Base-by-base conservation (phyloP, 1,284 basidiomycete genomes). In the Meripilus lineatus region DNA sequence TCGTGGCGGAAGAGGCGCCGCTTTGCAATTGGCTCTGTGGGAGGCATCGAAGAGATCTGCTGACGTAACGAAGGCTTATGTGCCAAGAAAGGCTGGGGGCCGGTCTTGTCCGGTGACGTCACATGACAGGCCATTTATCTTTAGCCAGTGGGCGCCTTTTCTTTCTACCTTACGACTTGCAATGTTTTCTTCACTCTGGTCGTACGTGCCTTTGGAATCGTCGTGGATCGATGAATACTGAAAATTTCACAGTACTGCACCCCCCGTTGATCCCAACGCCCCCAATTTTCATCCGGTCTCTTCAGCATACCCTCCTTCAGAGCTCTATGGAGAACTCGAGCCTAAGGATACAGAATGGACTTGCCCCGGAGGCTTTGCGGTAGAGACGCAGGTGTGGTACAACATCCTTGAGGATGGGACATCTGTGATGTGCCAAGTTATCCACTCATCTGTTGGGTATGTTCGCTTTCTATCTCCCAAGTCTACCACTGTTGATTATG, bases 321-420 rank as follows among this genome's bases (percentile, higher is more conserved):
- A 87, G 49, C 64, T 87, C 39, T 82, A 77, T 54, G 88, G 88
- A 20, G 77, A 81, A 53, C 79, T 93, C 43, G 76, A 77, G 53
- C 67, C 75, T 15, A 76, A 75, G 54, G 92, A 94, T 61, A 77
- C 79, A 32, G 82, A 89, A 58, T 97, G 93, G 93, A 65, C 80
- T 32, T 91, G 89, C 64, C 72, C 81, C 3, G 77, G 78, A 54
- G 92, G 93, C 1, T 96, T 98, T 63, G 78, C 83, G 35, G 89
- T 93, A 2, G 96, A 99, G 68, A 98, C 95, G 0, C 92, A 97
- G 64, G 77, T 68, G 0, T 99, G 86, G 71, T 99, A 99, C 67
- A 74, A 84, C 28, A 75, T 89, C 52, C 73, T 91, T 11, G 78
- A 84, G 32, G 90, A 96, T 72, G 94, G 94, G 4, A 79, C 78